These are phyloP conservation scores for Cenococcum geophilum DNA, from an alignment of 495 filamentous ascomycete species.

Conservation along the genomic window DNA sequence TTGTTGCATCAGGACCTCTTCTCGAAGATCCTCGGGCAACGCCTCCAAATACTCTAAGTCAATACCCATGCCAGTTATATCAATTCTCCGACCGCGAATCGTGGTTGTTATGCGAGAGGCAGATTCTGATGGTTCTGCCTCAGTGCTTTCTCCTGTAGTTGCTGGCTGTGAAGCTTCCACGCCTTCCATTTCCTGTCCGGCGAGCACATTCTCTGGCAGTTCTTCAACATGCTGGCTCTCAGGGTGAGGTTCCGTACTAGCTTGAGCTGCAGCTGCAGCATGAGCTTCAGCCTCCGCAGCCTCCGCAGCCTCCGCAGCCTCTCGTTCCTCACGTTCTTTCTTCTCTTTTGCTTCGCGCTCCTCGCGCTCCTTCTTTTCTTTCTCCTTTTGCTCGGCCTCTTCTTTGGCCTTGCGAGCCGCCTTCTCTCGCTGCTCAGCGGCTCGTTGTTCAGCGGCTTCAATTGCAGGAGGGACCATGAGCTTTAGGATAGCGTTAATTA, in stretches of 20 bases:
- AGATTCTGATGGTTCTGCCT: constrained; percentile 48
- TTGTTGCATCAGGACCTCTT: constrained; percentile 89
- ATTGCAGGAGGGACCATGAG: constrained; percentile 79
- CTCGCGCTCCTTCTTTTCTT: constrained; percentile 37
- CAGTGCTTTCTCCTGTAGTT: constrained; percentile 29
- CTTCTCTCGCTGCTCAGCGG: constrained; percentile 35
- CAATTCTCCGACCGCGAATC: constrained; percentile 75
- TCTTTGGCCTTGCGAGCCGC: constrained; percentile 39
- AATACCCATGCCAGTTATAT: constrained; percentile 91
- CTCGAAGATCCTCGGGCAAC: constrained; percentile 86
- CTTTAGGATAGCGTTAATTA: constrained; percentile 66
- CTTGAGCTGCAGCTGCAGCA: constrained; percentile 42
- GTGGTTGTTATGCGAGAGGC: constrained; percentile 63
- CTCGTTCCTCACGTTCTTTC: constrained; percentile 60
- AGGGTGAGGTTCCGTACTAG: constrained; percentile 11
- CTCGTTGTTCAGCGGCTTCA: constrained; percentile 58
- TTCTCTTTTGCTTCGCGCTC: constrained; percentile 55
- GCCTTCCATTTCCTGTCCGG: constrained; percentile 75
- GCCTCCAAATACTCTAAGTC: constrained; percentile 91
- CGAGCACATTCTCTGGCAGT: constrained; percentile 40
- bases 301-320: constrained; percentile 50
- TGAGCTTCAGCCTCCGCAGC: constrained; percentile 53
- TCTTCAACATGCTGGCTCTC: constrained; percentile 45
- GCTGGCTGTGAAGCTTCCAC: constrained; percentile 54
- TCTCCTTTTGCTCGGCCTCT: constrained; percentile 46